Conservation (phyloP, 1,139 yeast species). For the Yamadazyma friedrichii region DNA sequence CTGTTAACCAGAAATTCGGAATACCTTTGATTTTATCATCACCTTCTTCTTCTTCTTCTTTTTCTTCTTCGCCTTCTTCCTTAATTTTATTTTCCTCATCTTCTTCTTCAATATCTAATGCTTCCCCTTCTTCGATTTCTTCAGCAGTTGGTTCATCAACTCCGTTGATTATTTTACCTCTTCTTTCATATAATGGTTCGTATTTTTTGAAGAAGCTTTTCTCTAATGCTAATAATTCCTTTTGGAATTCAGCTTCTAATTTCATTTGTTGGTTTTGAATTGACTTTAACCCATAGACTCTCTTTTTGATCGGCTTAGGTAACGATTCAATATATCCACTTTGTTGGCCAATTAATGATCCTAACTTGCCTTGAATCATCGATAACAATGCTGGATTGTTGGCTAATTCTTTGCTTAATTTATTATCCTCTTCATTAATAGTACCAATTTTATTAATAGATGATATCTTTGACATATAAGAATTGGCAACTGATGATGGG, state of each 20-base stretch:
- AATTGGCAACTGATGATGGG: constrained; percentile 83
- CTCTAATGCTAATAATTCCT: constrained; percentile 83
- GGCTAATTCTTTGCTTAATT: constrained; percentile 49
- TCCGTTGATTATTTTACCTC: constrained; percentile 74
- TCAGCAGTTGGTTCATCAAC: constrained; percentile 71
- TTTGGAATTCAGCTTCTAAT: constrained; percentile 88
- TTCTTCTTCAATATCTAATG: constrained; percentile 53
- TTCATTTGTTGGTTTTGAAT: constrained; percentile 78
- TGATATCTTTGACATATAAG: constrained; percentile 74
- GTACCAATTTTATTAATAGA: constrained; percentile 76
- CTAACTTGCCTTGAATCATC: constrained; percentile 89
- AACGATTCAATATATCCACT: constrained; percentile 82
- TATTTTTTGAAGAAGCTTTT: constrained; percentile 73
- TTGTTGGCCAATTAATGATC: constrained; percentile 78
- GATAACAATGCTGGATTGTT: constrained; percentile 76
- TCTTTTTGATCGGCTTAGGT: constrained; percentile 71
- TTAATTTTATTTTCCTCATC: constrained; percentile 34
- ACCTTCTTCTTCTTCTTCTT: constrained; percentile 42
- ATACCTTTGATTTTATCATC: constrained; percentile 61
- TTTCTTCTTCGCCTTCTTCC: constrained; percentile 43
- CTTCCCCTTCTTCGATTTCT: constrained; percentile 77
- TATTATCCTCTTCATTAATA: constrained; percentile 56
- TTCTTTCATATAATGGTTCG: constrained; percentile 72
- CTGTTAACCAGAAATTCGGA: constrained; percentile 96
- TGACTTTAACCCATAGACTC: constrained; percentile 83